Evolutionary conservation across 2,329 filamentous ascomycete genomes (phyloP).

Genomic region (Cladophialophora immunda): DNA sequence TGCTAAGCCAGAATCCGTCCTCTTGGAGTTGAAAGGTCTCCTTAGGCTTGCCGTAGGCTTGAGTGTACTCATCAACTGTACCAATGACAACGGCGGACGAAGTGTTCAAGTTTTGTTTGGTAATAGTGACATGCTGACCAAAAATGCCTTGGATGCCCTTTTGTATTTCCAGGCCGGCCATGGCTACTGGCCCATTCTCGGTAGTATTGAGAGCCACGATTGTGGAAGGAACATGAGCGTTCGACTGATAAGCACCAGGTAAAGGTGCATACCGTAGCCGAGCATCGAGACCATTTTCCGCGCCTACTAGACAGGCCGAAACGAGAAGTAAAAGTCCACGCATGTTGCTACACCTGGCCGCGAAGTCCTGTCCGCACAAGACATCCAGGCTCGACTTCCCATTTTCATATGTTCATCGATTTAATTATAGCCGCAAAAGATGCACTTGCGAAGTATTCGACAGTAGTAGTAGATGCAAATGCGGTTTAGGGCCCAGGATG

Average conservation of each 20-base stretch:
- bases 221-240: slow-evolving; percentile 56
- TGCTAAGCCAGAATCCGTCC: slow-evolving; percentile 68
- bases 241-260: slow-evolving; percentile 48
- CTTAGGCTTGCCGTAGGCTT: slow-evolving; percentile 35
- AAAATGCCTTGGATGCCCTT: slow-evolving; percentile 67
- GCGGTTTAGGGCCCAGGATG: no score
- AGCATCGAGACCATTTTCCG: slow-evolving; percentile 68
- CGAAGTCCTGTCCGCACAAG: no score
- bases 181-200: slow-evolving; percentile 64
- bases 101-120: slow-evolving; percentile 37
- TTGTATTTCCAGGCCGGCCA: slow-evolving; percentile 67
- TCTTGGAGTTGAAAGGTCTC: slow-evolving; percentile 44
- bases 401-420: no score
- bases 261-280: slow-evolving; percentile 71
- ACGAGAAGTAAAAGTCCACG: no score
- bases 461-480: no score
- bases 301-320: no score
- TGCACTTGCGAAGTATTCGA: no score
- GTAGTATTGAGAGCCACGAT: slow-evolving; percentile 66
- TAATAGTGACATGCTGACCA: no score
- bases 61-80: slow-evolving; percentile 45
- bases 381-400: no score
- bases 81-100: slow-evolving; percentile 44
- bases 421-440: no score
- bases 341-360: no score